phyloP scores from a whole-genome alignment of 2,329 filamentous ascomycete genomes.

The Xylariales sp. region DNA sequence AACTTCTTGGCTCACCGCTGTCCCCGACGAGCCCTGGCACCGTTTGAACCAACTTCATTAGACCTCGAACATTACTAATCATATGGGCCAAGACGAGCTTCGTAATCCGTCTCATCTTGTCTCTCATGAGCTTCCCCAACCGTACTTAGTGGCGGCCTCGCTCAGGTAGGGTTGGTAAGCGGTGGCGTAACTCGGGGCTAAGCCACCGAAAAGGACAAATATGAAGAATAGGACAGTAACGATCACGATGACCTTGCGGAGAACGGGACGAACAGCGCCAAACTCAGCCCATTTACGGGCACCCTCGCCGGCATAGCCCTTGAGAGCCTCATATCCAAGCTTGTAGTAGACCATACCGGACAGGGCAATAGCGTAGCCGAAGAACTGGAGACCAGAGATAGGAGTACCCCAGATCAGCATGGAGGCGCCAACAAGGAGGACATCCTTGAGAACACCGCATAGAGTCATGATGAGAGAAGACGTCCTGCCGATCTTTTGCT shows the following conservation, averaged over 20 bases:
- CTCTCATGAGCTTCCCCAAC: constrained; percentile 25
- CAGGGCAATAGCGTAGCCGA: constrained; percentile 78
- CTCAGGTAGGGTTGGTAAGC: constrained; percentile 46
- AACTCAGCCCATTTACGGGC: constrained; percentile 82
- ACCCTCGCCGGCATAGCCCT: constrained; percentile 69
- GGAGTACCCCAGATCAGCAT: constrained; percentile 79
- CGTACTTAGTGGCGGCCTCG: constrained; percentile 46
- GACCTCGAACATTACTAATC: no score
- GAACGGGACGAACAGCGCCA: constrained; percentile 68
- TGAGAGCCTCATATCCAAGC: constrained; percentile 77
- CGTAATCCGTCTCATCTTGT: no score
- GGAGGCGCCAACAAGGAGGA: constrained; percentile 73
- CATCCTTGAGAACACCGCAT: constrained; percentile 84
- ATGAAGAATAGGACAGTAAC: constrained; percentile 57
- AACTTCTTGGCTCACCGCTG: no score
- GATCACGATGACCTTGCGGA: constrained; percentile 74
- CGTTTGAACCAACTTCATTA: no score
- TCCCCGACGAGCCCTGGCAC: no score
- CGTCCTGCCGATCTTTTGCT: constrained; percentile 72
- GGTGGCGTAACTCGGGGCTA: constrained; percentile 57
- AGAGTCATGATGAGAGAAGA: constrained; percentile 82
- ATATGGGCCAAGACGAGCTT: no score
- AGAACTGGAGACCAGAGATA: constrained; percentile 71
- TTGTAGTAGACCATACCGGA: constrained; percentile 81
- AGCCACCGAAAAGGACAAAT: constrained; percentile 65